Evolutionary conservation across 2,329 filamentous ascomycete genomes (phyloP), one percentile per base, ranked within the genome.

Genomic region (Plectosphaerella plurivora): DNA sequence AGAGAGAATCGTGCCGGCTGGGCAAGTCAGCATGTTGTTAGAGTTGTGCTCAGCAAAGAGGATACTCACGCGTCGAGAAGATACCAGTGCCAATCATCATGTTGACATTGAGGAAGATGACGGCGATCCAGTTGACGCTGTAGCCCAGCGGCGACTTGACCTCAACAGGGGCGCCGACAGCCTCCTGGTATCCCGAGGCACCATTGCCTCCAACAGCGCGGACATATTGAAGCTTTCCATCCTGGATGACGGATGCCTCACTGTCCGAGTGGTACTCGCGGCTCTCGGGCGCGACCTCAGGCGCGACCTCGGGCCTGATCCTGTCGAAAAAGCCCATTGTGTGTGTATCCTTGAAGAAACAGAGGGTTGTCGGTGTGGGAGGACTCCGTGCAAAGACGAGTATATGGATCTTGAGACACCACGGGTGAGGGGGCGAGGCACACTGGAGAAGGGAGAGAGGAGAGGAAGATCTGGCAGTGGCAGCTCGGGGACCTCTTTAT

Each of bases 81-180:
- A 84, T 76, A 46, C 82, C 82, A 0, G 81, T 85, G 1, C 83
- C 83, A 45, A 86, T 71, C 81, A 86, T 86, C 65, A 78, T 76
- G 53, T 78, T 81, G 41, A 86, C 63, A 54, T 86, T 86, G 50
- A 86, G 62, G 39, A 83, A 83, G 33, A 85, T 68, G 22, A 83
- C 77, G 0, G 82, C 81, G 5, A 79, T 55, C 52, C 73, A 76
- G 9, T 76, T 75, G 15, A 86, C 82, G 11, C 77, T 68, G 55
- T 84, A 84, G 0, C 82, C 84, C 2, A 87, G 65, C 0, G 84
- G 82, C 1, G 81, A 85, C 3, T 73, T 60, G 2, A 66, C 67
- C 62, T 86, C 83, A 4, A 86, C 79, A 0, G 83, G 83, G 0
- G 83, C 83, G 37, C 83, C 83, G 8, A 73, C 73, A 1, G 79